These are phyloP conservation scores for Diaporthe batatas DNA, from an alignment of 2,329 filamentous ascomycete species.

Conservation along the genomic window DNA sequence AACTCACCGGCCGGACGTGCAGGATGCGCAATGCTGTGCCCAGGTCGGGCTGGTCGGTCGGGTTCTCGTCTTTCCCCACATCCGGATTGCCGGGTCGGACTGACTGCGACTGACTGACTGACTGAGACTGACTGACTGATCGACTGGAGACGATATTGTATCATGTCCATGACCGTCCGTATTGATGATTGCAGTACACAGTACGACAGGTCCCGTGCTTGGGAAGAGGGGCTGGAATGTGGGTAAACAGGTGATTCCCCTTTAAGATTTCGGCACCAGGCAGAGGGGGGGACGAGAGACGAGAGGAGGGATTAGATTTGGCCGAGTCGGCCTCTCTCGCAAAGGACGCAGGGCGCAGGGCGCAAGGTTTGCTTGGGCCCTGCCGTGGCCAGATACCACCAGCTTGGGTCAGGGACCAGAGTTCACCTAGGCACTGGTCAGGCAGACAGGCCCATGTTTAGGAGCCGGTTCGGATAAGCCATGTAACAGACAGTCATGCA, in stretches of 20 bases:
- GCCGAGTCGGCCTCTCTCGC: slow-evolving; percentile 17
- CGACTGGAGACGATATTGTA: not conserved
- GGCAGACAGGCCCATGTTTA: too few relatives aligned
- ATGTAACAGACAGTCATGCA: too few relatives aligned
- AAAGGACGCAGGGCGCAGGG: too few relatives aligned
- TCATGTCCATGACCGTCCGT: not conserved
- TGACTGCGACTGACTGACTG: not conserved
- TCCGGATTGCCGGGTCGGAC: slow-evolving; percentile 14
- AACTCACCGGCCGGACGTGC: slow-evolving; percentile 29
- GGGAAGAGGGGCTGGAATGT: not conserved
- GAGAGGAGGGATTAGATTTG: slow-evolving; percentile 16
- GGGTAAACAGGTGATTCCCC: slow-evolving; percentile 27
- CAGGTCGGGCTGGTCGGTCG: slow-evolving; percentile 6
- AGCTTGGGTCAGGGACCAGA: slow-evolving; percentile 14
- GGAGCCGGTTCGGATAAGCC: slow-evolving; percentile 21
- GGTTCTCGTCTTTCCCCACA: not conserved
- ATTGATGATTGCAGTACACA: not conserved
- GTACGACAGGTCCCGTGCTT: not conserved
- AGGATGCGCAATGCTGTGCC: slow-evolving; percentile 22
- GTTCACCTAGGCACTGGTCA: too few relatives aligned
- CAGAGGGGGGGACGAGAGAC: too few relatives aligned
- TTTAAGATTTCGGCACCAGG: slow-evolving; percentile 11
- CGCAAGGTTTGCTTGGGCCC: slow-evolving; percentile 20
- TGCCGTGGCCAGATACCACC: slow-evolving; percentile 30
- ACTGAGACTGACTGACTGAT: too few relatives aligned